Evolutionary conservation across 176 grass and related monocot genomes (phyloP).

Genomic region (Oryza nivara): DNA sequence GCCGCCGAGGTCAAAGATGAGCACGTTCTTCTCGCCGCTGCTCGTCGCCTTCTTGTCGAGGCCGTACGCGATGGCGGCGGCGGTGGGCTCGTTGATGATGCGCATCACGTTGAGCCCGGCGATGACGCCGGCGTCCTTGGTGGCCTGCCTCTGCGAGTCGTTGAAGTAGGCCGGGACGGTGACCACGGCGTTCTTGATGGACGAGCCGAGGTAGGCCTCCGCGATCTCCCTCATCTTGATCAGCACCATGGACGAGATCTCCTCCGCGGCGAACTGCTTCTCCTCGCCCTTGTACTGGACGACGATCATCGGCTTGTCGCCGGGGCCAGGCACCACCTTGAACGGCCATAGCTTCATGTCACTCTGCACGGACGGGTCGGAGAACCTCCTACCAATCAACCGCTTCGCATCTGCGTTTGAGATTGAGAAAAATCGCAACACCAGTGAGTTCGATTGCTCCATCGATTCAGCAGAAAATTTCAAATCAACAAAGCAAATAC

Average conservation of each 20-base stretch:
- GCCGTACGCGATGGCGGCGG: slow-evolving; percentile 62
- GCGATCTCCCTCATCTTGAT: slow-evolving; percentile 65
- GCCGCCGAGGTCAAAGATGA: slow-evolving; percentile 65
- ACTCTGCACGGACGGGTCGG: slow-evolving; percentile 56
- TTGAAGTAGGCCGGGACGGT: slow-evolving; percentile 63
- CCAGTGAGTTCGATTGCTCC: background rate
- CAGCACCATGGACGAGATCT: slow-evolving; percentile 66
- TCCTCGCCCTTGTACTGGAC: slow-evolving; percentile 61
- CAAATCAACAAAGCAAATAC: background rate
- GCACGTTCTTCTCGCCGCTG: slow-evolving; percentile 61
- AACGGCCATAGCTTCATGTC: slow-evolving; percentile 69
- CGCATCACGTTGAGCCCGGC: slow-evolving; percentile 61
- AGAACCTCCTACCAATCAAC: slow-evolving; percentile 57
- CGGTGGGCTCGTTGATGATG: slow-evolving; percentile 73
- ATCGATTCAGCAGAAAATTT: background rate
- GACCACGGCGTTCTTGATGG: slow-evolving; percentile 61
- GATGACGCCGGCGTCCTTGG: slow-evolving; percentile 63
- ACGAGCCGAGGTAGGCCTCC: slow-evolving; percentile 48
- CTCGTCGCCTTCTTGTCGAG: slow-evolving; percentile 65
- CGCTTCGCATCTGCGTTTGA: slow-evolving; percentile 50
- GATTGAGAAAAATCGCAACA: background rate
- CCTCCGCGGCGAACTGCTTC: slow-evolving; percentile 58
- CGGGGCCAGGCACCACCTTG: slow-evolving; percentile 53
- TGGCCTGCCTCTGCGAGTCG: slow-evolving; percentile 65
- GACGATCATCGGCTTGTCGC: slow-evolving; percentile 56